A percentile compares a stretch with the other conserved stretches of the same genome.
Conservation (phyloP, 371 early-diverging fungal genomes). For the Batrachochytrium dendrobatidis region DNA sequence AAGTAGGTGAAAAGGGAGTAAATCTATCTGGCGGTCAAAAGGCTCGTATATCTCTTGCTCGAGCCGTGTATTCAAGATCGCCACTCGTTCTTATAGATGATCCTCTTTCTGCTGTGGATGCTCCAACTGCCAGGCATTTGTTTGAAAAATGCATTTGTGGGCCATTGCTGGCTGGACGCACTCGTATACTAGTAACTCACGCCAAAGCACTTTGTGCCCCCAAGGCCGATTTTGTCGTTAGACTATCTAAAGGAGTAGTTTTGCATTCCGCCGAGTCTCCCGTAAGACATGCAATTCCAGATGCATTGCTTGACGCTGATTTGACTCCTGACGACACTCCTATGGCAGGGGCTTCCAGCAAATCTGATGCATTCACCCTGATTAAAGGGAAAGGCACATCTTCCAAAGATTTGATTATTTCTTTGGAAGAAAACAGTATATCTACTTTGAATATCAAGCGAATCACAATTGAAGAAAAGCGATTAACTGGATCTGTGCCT, state of each 20-base stretch:
- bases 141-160: conserved; percentile 43
- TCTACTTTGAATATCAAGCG: neutral
- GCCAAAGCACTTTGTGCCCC: conserved; percentile 47
- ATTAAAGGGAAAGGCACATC: no score
- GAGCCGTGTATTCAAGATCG: conserved; percentile 23
- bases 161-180: conserved; percentile 60
- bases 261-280: no score
- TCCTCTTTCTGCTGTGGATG: conserved; percentile 66
- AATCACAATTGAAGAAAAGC: conserved; percentile 23
- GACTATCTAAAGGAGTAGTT: conserved; percentile 16
- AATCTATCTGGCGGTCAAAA: conserved; percentile 78
- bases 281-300: neutral
- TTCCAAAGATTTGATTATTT: neutral
- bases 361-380: neutral
- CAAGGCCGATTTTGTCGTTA: conserved; percentile 23
- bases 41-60: conserved; percentile 43
- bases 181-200: conserved; percentile 80
- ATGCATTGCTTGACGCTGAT: neutral
- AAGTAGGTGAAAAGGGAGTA: conserved; percentile 81
- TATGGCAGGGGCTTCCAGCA: neutral
- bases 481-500: conserved; percentile 29
- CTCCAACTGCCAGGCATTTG: conserved; percentile 83
- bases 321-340: neutral
- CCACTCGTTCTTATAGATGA: conserved; percentile 36
- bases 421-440: no score